These are phyloP conservation scores for Plasmodium knowlesi DNA, from an alignment of 169 alveolate genomes.

Conservation along the genomic window DNA sequence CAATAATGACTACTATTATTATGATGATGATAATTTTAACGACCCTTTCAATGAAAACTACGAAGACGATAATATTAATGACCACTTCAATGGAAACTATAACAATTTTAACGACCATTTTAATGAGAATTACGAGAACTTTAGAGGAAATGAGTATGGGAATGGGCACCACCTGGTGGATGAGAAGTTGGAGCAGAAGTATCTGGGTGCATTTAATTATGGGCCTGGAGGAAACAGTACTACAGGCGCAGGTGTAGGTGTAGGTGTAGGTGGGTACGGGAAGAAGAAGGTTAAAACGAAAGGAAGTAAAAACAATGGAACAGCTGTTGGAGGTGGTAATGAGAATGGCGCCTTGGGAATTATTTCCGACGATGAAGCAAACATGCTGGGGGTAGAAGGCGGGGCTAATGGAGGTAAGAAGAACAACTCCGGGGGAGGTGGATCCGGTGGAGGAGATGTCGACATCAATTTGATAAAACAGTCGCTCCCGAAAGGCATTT, in stretches of 20 bases:
- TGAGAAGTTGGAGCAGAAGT: neutral
- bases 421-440: neutral
- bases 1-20: constrained; percentile 22
- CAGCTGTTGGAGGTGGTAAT: neutral
- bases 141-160: neutral
- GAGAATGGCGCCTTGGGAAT: neutral
- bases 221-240: neutral
- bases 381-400: neutral
- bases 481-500: constrained; percentile 62
- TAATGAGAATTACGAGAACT: constrained; percentile 2
- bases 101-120: neutral
- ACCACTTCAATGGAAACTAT: neutral
- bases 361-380: constrained; percentile 14
- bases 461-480: constrained; percentile 48
- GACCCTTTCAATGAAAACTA: neutral
- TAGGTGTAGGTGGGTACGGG: neutral
- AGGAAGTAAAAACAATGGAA: neutral
- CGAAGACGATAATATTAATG: constrained; percentile 9
- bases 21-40: constrained; percentile 10
- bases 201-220: neutral
- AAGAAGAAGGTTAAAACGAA: constrained; percentile 10
- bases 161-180: neutral
- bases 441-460: neutral
- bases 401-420: neutral
- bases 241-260: neutral